Conservation (phyloP, 2,329 filamentous ascomycete genomes). For the Clarireedia homoeocarpa region DNA sequence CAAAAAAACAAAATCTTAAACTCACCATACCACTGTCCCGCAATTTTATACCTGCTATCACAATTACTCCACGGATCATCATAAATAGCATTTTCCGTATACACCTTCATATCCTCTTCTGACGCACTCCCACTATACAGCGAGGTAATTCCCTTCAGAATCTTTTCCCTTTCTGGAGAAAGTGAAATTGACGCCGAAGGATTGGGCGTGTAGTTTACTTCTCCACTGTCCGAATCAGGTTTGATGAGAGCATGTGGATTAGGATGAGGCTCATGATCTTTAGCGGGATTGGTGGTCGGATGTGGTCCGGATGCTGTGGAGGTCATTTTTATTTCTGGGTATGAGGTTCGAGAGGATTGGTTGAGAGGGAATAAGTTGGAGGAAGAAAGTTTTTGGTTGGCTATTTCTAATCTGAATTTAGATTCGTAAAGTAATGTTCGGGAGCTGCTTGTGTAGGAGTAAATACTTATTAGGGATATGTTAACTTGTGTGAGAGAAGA, state of each 20-base stretch:
- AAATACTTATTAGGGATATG: too few species aligned
- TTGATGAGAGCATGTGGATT: constrained; percentile 6
- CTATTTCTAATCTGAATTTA: too few species aligned
- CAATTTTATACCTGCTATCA: constrained; percentile 43
- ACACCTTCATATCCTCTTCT: constrained; percentile 42
- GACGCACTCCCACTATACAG: constrained; percentile 40
- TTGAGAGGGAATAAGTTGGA: too few species aligned
- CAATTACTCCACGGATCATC: constrained; percentile 42
- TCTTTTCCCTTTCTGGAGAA: constrained; percentile 31
- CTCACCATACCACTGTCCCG: constrained; percentile 39
- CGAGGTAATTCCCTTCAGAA: constrained; percentile 35
- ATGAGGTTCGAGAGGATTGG: too few species aligned
- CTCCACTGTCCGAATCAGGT: constrained; percentile 1
- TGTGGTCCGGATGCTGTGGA: too few species aligned
- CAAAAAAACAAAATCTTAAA: not conserved
- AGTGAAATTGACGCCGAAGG: constrained; percentile 29
- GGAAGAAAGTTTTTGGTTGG: too few species aligned
- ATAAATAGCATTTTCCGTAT: constrained; percentile 37
- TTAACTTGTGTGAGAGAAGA: too few species aligned
- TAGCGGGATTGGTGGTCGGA: not conserved
- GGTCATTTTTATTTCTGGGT: too few species aligned
- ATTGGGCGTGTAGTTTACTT: constrained; percentile 36
- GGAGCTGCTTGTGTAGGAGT: too few species aligned
- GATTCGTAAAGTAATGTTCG: too few species aligned
- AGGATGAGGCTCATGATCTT: constrained; percentile 7